phyloP scores from a whole-genome alignment of 495 filamentous ascomycete genomes.

The Penicillium simplicissimum region DNA sequence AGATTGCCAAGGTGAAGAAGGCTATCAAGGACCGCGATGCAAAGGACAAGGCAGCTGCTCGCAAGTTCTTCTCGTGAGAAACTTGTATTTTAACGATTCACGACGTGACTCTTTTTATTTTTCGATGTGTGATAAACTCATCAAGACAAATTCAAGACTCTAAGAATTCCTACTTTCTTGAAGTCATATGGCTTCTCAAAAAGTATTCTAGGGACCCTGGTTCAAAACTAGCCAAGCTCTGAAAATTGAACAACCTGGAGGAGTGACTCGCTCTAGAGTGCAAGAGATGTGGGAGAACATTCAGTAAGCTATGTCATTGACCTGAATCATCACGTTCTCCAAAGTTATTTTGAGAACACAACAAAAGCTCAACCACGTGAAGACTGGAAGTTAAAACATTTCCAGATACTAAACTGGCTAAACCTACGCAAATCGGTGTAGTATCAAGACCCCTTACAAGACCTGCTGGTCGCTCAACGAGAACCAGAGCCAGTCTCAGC shows the following conservation, averaged over 20 bases:
- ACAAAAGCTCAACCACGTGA: no score
- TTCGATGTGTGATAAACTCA: conserved; percentile 29
- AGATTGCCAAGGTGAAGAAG: conserved; percentile 75
- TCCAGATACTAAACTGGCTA: no score
- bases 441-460: not conserved
- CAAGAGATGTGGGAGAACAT: no score
- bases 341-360: no score
- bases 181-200: not conserved
- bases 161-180: not conserved
- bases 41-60: conserved; percentile 86
- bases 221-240: no score
- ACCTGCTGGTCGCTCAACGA: not conserved
- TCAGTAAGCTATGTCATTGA: no score
- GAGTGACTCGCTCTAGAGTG: no score
- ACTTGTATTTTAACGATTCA: conserved; percentile 30
- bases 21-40: conserved; percentile 66
- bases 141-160: conserved; percentile 7
- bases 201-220: no score
- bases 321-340: no score
- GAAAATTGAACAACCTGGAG: no score
- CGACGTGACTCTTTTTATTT: conserved; percentile 24
- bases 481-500: conserved; percentile 17
- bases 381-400: no score
- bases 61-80: conserved; percentile 75
- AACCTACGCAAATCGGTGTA: no score